Percentiles rank a stretch among this genome's conserved stretches.
Evolutionary conservation across 2,329 filamentous ascomycete genomes (phyloP).

Genomic region (Malbranchea cinnamomea): DNA sequence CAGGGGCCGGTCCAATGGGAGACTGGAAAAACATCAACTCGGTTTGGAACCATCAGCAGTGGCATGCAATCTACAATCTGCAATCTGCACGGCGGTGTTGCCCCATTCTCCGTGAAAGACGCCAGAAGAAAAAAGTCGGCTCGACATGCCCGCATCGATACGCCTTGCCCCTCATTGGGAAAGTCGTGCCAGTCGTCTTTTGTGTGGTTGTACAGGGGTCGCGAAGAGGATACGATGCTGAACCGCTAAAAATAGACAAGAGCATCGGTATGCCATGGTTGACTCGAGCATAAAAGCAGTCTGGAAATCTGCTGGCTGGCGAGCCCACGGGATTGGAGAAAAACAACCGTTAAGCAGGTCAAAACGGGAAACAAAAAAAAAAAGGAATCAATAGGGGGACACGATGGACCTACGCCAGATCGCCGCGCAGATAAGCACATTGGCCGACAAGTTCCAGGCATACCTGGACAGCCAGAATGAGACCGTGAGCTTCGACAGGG

Average conservation of each 20-base stretch:
- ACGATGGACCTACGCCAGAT: not conserved
- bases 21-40: too few species aligned
- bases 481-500: not conserved
- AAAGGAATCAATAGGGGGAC: too few species aligned
- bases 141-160: not conserved
- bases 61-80: too few species aligned
- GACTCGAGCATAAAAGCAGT: conserved; percentile 1
- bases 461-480: conserved; percentile 1
- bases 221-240: not conserved
- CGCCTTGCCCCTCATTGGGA: not conserved
- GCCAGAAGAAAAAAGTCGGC: not conserved
- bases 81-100: too few species aligned
- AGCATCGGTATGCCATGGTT: not conserved
- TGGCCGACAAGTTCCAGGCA: not conserved
- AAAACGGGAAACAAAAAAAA: not conserved
- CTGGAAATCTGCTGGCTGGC: too few species aligned
- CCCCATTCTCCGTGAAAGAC: too few species aligned
- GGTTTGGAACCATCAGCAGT: too few species aligned
- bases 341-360: not conserved
- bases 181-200: too few species aligned
- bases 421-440: not conserved
- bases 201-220: not conserved
- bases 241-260: not conserved
- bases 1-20: too few species aligned
- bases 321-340: not conserved